A percentile compares a stretch with the other conserved stretches of the same genome.
Conservation (phyloP, 2,329 filamentous ascomycete species). For the Blastomyces percursus region DNA sequence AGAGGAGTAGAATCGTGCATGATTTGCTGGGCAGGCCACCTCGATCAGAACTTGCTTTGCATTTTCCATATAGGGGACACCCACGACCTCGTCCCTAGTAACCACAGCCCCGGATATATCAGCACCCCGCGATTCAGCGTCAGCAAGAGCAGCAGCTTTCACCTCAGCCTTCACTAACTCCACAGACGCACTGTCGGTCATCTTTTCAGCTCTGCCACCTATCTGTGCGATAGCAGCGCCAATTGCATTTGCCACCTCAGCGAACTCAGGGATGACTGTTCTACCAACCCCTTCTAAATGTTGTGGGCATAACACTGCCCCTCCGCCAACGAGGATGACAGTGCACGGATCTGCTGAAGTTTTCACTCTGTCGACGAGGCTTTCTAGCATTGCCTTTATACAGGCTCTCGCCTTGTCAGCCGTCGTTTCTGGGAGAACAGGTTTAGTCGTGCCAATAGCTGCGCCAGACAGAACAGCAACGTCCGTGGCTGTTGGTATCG, state of each 20-base stretch:
- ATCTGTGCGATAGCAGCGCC: conserved; percentile 50
- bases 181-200: conserved; percentile 39
- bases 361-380: conserved; percentile 47
- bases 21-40: conserved; percentile 9
- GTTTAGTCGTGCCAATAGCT: conserved; percentile 20
- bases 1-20: conserved; percentile 1
- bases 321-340: conserved; percentile 49
- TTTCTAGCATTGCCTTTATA: conserved; percentile 41
- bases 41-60: conserved; percentile 29
- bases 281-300: conserved; percentile 41
- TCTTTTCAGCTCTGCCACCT: conserved; percentile 40
- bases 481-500: conserved; percentile 50
- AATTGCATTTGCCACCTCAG: conserved; percentile 50
- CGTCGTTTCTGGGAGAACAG: conserved; percentile 14
- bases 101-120: conserved; percentile 28
- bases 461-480: conserved; percentile 32
- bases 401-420: conserved; percentile 20
- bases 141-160: conserved; percentile 17
- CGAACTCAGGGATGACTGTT: conserved; percentile 42
- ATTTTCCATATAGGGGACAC: conserved; percentile 45
- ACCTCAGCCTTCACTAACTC: conserved; percentile 15
- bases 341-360: conserved; percentile 43
- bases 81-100: conserved; percentile 44
- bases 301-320: conserved; percentile 42
- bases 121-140: conserved; percentile 17